phyloP scores from a whole-genome alignment of 352 stramenopile genomes.

The Plasmopara viticola region DNA sequence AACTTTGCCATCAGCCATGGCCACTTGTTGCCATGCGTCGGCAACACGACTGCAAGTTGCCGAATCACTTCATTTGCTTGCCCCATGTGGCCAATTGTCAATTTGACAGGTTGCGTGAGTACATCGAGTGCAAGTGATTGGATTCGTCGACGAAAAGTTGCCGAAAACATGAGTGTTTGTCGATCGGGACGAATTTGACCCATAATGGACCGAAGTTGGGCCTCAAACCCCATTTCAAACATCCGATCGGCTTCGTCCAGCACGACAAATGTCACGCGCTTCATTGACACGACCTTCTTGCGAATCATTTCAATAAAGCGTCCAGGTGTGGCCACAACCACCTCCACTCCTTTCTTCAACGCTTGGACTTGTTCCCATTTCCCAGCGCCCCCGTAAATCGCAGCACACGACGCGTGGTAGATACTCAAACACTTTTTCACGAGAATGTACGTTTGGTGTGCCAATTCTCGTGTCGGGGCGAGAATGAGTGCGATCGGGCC shows the following conservation, averaged over 20 bases:
- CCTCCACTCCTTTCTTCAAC: conserved; percentile 62
- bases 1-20: conserved; percentile 76
- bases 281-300: conserved; percentile 58
- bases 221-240: conserved; percentile 88
- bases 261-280: conserved; percentile 80
- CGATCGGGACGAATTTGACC: conserved; percentile 77
- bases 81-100: conserved; percentile 70
- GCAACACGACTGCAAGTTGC: conserved; percentile 73
- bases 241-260: conserved; percentile 86
- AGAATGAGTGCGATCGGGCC: conserved; percentile 76
- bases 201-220: conserved; percentile 76
- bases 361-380: conserved; percentile 83
- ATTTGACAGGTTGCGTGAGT: conserved; percentile 71
- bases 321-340: conserved; percentile 75
- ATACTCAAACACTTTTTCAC: conserved; percentile 75
- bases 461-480: conserved; percentile 73
- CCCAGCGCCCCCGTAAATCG: conserved; percentile 73
- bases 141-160: conserved; percentile 72
- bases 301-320: conserved; percentile 81
- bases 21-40: conserved; percentile 76
- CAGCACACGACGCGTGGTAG: conserved; percentile 64
- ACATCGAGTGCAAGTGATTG: conserved; percentile 74
- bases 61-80: conserved; percentile 89
- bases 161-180: conserved; percentile 85
- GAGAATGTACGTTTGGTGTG: conserved; percentile 80